phyloP scores from a whole-genome alignment of 345 rosid species.

The Cardamine resedifolia region DNA sequence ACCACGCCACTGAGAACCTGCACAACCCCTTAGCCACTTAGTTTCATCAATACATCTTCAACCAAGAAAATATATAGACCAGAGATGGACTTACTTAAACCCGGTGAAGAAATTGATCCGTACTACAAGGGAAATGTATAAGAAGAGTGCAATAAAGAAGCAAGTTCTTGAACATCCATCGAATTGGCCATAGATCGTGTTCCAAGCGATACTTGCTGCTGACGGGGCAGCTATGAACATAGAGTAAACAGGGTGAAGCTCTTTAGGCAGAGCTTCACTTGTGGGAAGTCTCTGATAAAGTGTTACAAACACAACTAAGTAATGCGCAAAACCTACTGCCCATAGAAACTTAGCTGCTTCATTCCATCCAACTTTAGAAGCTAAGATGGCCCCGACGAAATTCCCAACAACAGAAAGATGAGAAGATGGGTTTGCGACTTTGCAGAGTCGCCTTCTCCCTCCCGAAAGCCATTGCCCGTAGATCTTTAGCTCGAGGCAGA shows the following conservation, averaged over 20 bases:
- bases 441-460: conserved; percentile 86
- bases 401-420: conserved; percentile 95
- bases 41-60: background rate
- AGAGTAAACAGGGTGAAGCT: conserved; percentile 91
- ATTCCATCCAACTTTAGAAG: conserved; percentile 81
- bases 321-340: conserved; percentile 95
- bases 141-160: conserved; percentile 84
- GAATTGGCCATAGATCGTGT: conserved; percentile 71
- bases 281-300: conserved; percentile 87
- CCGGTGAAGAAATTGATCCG: conserved; percentile 96
- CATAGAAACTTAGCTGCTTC: conserved; percentile 87
- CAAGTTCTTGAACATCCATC: conserved; percentile 82
- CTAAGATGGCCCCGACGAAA: conserved; percentile 89
- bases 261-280: conserved; percentile 88
- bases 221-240: conserved; percentile 99
- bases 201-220: conserved; percentile 93
- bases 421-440: conserved; percentile 94
- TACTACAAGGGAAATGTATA: conserved; percentile 66
- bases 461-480: conserved; percentile 97
- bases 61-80: background rate
- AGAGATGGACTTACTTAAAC: conserved; percentile 54
- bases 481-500: conserved; percentile 86
- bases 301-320: conserved; percentile 88
- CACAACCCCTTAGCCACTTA: background rate
- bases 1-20: conserved; percentile 96